Percentiles rank a stretch among this genome's conserved stretches.
These are phyloP conservation scores for Chenopodium album DNA, from an alignment of 148 eudicot species.

Conservation along the genomic window DNA sequence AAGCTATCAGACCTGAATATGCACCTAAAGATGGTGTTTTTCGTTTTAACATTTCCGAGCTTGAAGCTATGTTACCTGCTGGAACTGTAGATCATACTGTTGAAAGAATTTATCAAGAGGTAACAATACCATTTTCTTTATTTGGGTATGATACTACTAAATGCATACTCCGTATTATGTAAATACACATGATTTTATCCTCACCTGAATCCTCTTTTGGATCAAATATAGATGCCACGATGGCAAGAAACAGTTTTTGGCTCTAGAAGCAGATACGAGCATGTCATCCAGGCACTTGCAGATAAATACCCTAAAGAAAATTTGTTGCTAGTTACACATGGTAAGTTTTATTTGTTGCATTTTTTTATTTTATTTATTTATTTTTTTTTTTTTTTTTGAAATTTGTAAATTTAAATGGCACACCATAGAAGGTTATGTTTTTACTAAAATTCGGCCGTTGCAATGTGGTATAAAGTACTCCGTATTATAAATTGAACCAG, in stretches of 20 bases:
- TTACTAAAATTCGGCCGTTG: background rate
- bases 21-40: slow-evolving; percentile 84
- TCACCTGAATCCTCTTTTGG: slow-evolving; percentile 22
- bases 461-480: no score
- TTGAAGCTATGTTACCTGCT: slow-evolving; percentile 69
- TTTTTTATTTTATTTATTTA: background rate
- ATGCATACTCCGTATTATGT: background rate
- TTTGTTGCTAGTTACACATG: slow-evolving; percentile 86
- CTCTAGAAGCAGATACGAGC: slow-evolving; percentile 62
- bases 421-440: background rate
- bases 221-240: slow-evolving; percentile 54
- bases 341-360: slow-evolving; percentile 43
- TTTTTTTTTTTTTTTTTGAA: background rate
- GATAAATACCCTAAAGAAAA: slow-evolving; percentile 88
- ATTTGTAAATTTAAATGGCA: background rate
- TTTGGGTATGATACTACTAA: background rate
- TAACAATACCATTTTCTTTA: slow-evolving; percentile 21
- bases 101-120: slow-evolving; percentile 67
- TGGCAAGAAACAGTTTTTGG: slow-evolving; percentile 71
- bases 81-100: slow-evolving; percentile 65
- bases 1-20: slow-evolving; percentile 55
- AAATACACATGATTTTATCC: slow-evolving; percentile 4
- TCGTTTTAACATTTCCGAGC: slow-evolving; percentile 51
- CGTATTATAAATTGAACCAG: background rate
- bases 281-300: slow-evolving; percentile 67